Base-by-base conservation (phyloP, 768 basidiomycete species). In the Serendipita sp. region DNA sequence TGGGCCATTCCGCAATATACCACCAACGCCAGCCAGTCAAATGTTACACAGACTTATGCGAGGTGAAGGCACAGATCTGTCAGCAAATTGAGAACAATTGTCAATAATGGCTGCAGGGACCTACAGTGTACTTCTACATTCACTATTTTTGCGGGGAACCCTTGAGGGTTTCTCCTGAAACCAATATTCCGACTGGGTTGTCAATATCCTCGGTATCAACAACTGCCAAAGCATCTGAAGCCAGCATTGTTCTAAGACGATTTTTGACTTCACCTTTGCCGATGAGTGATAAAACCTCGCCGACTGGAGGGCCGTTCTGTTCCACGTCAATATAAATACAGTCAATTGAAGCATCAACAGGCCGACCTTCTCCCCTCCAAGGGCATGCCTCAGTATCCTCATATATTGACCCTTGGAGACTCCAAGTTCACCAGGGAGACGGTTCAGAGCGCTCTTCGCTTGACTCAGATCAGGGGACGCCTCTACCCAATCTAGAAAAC, bases 261-360 rank as follows among this genome's bases (percentile, higher is more conserved):
- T 63, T 64, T 44, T 64, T 40, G 44, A 64, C 68, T 16, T 71
- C 67, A 36, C 74, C 72, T 3, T 63, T 44, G 0, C 79, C 78
- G 10, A 79, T 69, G 0, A 78, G 72, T 5, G 69, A 67, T 37
- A 79, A 74, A 15, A 75, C 73, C 50, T 76, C 74, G 0, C 76
- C 74, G 2, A 80, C 55, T 31, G 75, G 76, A 0, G 79, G 79
- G 2, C 79, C 78, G 44, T 72, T 71, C 78, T 79, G 63, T 63
- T 5, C 16, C 15, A 4, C 3, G 43, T 60, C 23, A 27, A 65
- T 11, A 23, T n/a, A 1, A 45, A 16, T 5, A 13, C 29, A 44
- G 15, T 44, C n/a, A 62, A 27, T 2, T 2, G 36, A 5, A 16
- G 8, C 8, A 3, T 8, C 2, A 48, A 3, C 43, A 18, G 6